Conservation (phyloP, 1,284 basidiomycete species). For the Mycena citricolor region DNA sequence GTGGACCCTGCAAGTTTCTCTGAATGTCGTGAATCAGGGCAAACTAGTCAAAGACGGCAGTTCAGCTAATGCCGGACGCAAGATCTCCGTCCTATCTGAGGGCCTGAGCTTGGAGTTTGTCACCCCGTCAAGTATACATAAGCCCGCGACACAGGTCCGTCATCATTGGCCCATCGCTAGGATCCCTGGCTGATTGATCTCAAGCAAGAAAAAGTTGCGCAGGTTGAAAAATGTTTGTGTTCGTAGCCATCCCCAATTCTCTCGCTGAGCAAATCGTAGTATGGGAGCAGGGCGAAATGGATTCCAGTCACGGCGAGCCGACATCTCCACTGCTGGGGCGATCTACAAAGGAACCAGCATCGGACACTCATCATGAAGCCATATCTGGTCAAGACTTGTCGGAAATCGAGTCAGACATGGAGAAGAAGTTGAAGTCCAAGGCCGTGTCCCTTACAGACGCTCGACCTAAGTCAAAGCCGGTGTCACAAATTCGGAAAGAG, state of each 20-base stretch:
- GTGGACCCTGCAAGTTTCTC: no score
- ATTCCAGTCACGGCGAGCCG: conserved; percentile 8
- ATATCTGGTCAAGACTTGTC: no score
- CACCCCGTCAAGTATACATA: background rate
- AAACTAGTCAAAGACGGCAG: conserved; percentile 9
- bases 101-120: conserved; percentile 12
- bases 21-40: no score
- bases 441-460: no score
- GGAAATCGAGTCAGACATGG: no score
- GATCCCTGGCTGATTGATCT: no score
- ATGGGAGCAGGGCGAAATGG: conserved; percentile 13
- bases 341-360: no score
- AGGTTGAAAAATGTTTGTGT: conserved; percentile 16
- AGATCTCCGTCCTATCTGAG: conserved; percentile 18
- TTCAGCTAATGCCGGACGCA: conserved; percentile 15
- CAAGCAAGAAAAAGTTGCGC: conserved; percentile 18
- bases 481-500: no score
- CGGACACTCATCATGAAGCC: no score
- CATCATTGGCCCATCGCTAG: no score
- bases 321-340: conserved; percentile 15
- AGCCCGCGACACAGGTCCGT: conserved; percentile 18
- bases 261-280: conserved; percentile 4
- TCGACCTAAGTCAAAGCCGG: no score
- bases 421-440: no score
- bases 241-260: background rate